phyloP scores from a whole-genome alignment of 2,329 filamentous ascomycete species.

The Aspergillus pseudoterreus region DNA sequence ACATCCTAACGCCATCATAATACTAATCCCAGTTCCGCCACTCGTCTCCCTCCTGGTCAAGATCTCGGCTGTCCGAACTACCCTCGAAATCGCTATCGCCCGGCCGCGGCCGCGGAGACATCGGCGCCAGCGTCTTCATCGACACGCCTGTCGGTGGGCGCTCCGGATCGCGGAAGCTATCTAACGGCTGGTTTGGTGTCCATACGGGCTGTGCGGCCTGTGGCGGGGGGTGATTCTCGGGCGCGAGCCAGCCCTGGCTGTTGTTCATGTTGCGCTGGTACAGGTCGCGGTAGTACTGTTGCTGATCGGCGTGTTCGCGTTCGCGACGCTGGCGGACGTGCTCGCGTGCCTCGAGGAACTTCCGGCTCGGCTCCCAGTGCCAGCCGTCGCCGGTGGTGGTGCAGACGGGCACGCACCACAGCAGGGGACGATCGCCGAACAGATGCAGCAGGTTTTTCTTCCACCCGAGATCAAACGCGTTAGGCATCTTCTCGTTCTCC shows the following conservation, averaged over 20 bases:
- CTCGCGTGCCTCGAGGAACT: conserved; percentile 65
- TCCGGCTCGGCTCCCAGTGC: conserved; percentile 81
- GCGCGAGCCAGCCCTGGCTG: conserved; percentile 23
- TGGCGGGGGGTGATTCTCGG: conserved; percentile 2
- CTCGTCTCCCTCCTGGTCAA: conserved; percentile 27
- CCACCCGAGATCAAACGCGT: conserved; percentile 89
- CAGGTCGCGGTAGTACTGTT: conserved; percentile 32
- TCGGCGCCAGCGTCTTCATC: conserved; percentile 40
- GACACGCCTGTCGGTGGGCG: conserved; percentile 39
- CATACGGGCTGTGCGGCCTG: conserved; percentile 13
- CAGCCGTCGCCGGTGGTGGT: conserved; percentile 91
- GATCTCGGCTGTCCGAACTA: conserved; percentile 18
- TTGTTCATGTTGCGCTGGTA: conserved; percentile 34
- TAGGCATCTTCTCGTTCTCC: conserved; percentile 81
- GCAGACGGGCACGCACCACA: conserved; percentile 78
- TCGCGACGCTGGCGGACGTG: conserved; percentile 27
- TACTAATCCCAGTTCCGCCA: conserved; percentile 40
- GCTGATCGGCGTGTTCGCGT: conserved; percentile 25
- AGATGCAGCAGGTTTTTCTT: conserved; percentile 74
- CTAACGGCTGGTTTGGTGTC: conserved; percentile 17
- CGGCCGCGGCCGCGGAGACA: conserved; percentile 34
- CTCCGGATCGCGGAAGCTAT: conserved; percentile 20
- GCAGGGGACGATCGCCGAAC: conserved; percentile 67
- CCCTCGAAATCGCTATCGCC: conserved; percentile 35
- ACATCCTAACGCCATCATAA: not conserved